Evolutionary conservation across 306 rosid species (phyloP).

Genomic region (Malus orientalis): DNA sequence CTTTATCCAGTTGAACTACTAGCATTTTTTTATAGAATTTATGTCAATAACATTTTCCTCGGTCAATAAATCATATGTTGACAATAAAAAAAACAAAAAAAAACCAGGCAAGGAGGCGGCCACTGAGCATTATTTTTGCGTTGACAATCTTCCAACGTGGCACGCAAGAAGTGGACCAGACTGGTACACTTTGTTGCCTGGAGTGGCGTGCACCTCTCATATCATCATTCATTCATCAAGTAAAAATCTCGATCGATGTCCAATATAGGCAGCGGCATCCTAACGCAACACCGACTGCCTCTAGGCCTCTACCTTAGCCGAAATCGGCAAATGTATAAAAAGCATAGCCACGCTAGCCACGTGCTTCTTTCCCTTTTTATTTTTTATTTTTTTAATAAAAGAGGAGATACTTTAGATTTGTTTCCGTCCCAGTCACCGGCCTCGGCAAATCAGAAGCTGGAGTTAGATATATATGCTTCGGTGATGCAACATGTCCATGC

Average conservation of each 20-base stretch:
- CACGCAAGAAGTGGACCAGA: not conserved
- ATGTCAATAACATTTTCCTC: too few species aligned
- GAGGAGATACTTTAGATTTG: too few species aligned
- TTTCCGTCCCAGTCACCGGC: conserved; percentile 8
- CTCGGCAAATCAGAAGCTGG: not conserved
- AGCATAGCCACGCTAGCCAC: conserved; percentile 3
- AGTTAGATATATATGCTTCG: not conserved
- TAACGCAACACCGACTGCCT: not conserved
- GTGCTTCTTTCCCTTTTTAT: not conserved
- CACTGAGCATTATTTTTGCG: not conserved
- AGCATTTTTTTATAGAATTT: too few species aligned
- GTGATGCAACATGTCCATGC: conserved; percentile 7
- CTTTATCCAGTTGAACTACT: too few species aligned
- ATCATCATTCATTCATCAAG: not conserved
- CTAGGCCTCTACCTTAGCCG: not conserved
- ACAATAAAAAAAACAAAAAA: too few species aligned
- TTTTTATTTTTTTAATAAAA: not conserved
- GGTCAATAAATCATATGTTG: too few species aligned
- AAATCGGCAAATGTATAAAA: conserved; percentile 2
- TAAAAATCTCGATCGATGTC: not conserved
- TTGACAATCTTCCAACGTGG: not conserved
- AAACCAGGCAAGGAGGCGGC: not conserved
- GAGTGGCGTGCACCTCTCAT: not conserved
- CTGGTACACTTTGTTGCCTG: not conserved
- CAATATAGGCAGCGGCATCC: not conserved